Evolutionary conservation across 2,329 filamentous ascomycete species (phyloP), one percentile per base, ranked within the genome.

Genomic region (Fusarium sterilihyphosum): DNA sequence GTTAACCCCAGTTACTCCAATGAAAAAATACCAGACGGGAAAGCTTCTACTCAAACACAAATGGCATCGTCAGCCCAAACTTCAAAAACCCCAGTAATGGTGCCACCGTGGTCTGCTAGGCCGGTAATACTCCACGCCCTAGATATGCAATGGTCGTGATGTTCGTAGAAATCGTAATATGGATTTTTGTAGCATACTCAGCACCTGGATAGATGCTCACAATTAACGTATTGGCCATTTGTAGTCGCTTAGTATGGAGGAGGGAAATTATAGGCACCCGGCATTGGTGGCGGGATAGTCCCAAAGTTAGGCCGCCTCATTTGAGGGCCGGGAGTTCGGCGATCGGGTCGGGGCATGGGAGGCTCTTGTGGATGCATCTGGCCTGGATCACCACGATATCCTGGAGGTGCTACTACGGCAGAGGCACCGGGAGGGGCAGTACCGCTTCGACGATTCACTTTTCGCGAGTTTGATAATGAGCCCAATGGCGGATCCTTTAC

Each of bases 401-500:
- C 70, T n/a, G 76, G 74, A 17, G 79, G 71, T 44, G 73, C 75
- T 52, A 80, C 71, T 50, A 75, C 73, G 17, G 73, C 74, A n/a
- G 76, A 63, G 33, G 46, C 29, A 33, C 64, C 68, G 38, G 60
- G 83, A 81, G 66, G 81, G n/a, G 82, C 82, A 31, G 85, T 80
- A 17, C 74, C 78, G 52, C 67, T 78, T 62, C 87, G 85, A 41
- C 88, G 84, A 54, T 79, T 80, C 41, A 81, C 80, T 79, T 88
- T 89, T 59, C 87, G 84, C 38, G 84, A 82, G 65, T 85, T 85
- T 68, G 80, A 85, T 65, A 89, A 82, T 64, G 87, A 87, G 74
- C 87, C 89, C 70, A 92, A 81, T 8, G 90, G 90, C 38, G 90
- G 90, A 65, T 91, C 87, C 75, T 88, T 88, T 41, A 92, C 89